A percentile compares a stretch with the other conserved stretches of the same genome.
Conservation (phyloP, 352 stramenopile genomes). For the Globisporangium nodosum region DNA sequence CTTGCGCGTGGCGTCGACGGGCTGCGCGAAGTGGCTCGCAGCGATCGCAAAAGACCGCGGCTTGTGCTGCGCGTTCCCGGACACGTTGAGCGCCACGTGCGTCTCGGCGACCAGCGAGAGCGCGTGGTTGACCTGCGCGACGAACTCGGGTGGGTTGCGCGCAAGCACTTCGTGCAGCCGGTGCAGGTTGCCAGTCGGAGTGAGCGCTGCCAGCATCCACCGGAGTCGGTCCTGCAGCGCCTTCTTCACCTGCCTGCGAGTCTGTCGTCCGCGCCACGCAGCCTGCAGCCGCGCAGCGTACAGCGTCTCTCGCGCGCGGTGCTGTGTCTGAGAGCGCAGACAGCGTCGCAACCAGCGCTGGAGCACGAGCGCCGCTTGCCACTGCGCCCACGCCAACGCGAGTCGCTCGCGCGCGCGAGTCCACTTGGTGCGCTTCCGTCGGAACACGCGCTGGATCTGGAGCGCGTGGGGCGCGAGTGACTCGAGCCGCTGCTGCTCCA, state of each 20-base stretch:
- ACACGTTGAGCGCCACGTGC: slow-evolving; percentile 28
- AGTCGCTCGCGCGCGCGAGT: slow-evolving; percentile 25
- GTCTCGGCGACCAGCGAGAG: slow-evolving; percentile 56
- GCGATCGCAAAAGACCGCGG: slow-evolving; percentile 30
- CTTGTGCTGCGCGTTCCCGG: slow-evolving; percentile 12
- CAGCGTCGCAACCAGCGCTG: slow-evolving; percentile 27
- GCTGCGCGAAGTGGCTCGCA: slow-evolving; percentile 20
- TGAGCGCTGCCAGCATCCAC: slow-evolving; percentile 34
- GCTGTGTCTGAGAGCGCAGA: slow-evolving; percentile 17
- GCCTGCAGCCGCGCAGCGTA: slow-evolving; percentile 39
- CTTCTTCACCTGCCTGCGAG: slow-evolving; percentile 32
- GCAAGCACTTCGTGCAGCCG: slow-evolving; percentile 44
- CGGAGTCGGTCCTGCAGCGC: slow-evolving; percentile 37
- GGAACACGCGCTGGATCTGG: slow-evolving; percentile 57
- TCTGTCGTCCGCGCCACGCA: slow-evolving; percentile 34
- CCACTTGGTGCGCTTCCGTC: slow-evolving; percentile 31
- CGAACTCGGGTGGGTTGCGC: slow-evolving; percentile 23
- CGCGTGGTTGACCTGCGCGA: slow-evolving; percentile 36
- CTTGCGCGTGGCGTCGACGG: slow-evolving; percentile 32
- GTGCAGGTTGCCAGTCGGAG: slow-evolving; percentile 55
- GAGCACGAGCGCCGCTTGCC: slow-evolving; percentile 26
- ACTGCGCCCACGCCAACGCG: slow-evolving; percentile 26
- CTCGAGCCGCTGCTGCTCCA: slow-evolving; percentile 30
- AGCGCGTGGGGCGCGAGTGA: slow-evolving; percentile 40
- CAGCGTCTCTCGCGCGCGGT: slow-evolving; percentile 10